Evolutionary conservation across 2,329 filamentous ascomycete genomes (phyloP).

Genomic region (Alternaria postmessia): DNA sequence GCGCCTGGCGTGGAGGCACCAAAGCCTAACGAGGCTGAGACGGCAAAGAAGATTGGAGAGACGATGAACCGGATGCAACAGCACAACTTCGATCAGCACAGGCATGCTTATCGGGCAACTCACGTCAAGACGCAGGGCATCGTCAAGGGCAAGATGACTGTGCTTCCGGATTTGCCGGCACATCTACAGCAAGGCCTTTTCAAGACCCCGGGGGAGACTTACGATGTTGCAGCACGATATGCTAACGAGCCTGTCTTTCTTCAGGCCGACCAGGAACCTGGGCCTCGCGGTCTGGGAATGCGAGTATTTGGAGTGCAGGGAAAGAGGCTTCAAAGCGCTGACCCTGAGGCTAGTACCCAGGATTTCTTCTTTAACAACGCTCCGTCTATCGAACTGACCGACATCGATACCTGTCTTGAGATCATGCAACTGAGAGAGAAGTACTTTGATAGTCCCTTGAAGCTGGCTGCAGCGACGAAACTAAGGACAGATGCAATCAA

Average conservation of each 20-base stretch:
- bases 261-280: slow-evolving; percentile 47
- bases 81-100: slow-evolving; percentile 52
- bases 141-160: slow-evolving; percentile 28
- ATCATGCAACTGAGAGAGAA: slow-evolving; percentile 43
- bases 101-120: slow-evolving; percentile 49
- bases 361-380: slow-evolving; percentile 48
- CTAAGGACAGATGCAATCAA: slow-evolving; percentile 40
- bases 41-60: slow-evolving; percentile 44
- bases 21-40: slow-evolving; percentile 46
- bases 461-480: background rate
- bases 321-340: slow-evolving; percentile 26
- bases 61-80: slow-evolving; percentile 52
- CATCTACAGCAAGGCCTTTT: slow-evolving; percentile 51
- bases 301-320: slow-evolving; percentile 49
- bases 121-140: slow-evolving; percentile 40
- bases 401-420: slow-evolving; percentile 43
- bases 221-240: slow-evolving; percentile 50
- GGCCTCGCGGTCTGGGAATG: slow-evolving; percentile 25
- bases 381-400: slow-evolving; percentile 41
- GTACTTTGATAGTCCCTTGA: slow-evolving; percentile 30
- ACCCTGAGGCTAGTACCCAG: slow-evolving; percentile 26
- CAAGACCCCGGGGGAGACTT: slow-evolving; percentile 38
- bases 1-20: slow-evolving; percentile 45
- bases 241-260: slow-evolving; percentile 49
- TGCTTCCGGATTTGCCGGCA: slow-evolving; percentile 28